These are phyloP conservation scores for Aspergillus nomiae DNA, from an alignment of 2,329 filamentous ascomycete species.

Conservation along the genomic window DNA sequence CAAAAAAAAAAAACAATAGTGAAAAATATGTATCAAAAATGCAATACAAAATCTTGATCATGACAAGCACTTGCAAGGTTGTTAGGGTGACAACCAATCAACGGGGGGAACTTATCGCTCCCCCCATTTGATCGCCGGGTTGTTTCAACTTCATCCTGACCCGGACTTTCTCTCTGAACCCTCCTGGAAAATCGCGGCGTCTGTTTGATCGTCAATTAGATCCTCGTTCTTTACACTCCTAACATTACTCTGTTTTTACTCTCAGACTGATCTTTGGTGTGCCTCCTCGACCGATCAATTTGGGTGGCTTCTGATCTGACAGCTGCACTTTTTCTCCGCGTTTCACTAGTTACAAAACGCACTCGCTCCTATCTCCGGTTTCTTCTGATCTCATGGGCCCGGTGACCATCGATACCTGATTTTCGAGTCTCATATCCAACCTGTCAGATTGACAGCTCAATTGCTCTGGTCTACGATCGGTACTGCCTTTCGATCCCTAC, in stretches of 20 bases:
- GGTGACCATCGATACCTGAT: conserved; percentile 6
- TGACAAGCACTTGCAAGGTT: neutral
- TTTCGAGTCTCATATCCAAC: conserved; percentile 7
- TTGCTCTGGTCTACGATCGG: conserved; percentile 5
- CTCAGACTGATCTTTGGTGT: neutral
- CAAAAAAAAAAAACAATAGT: neutral
- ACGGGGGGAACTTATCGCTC: conserved; percentile 14
- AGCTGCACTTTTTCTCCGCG: conserved; percentile 20
- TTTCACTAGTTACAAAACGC: conserved; percentile 14
- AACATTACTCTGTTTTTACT: too few relatives aligned
- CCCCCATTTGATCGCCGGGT: conserved; percentile 1
- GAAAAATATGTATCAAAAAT: too few relatives aligned
- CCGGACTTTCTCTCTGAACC: neutral
- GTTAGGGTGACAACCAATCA: conserved; percentile 14
- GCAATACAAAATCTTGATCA: too few relatives aligned
- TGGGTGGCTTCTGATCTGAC: conserved; percentile 15
- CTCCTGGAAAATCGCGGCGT: neutral
- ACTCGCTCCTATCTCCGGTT: conserved; percentile 8
- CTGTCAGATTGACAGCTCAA: conserved; percentile 21
- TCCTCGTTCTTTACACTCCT: neutral
- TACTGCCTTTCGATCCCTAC: conserved; percentile 7
- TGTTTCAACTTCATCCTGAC: conserved; percentile 7
- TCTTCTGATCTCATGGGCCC: conserved; percentile 8
- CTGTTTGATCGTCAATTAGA: neutral
- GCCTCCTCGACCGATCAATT: neutral